Conservation (phyloP, 768 basidiomycete species). For the Cantharellus anzutake region DNA sequence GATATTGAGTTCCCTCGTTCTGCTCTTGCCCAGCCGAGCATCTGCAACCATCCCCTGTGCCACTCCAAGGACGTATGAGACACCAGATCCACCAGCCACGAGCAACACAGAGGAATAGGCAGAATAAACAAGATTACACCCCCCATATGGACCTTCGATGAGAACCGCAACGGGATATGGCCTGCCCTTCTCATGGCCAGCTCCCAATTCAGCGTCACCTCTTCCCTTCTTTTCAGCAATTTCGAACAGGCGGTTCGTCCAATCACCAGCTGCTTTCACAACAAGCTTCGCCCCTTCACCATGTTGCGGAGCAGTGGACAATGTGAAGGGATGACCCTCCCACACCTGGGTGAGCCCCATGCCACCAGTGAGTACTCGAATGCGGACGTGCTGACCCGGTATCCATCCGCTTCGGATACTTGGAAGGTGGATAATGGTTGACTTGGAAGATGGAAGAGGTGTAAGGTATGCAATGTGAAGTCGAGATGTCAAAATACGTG, state of each 20-base stretch:
- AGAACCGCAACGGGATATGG: neutral
- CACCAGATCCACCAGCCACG: neutral
- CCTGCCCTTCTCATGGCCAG: neutral
- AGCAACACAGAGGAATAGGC: neutral
- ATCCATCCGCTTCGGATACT: neutral
- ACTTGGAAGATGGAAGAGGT: neutral
- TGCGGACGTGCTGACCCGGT: slow-evolving; percentile 2
- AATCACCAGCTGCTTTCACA: neutral
- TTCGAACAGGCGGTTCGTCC: neutral
- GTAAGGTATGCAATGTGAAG: neutral
- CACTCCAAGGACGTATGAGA: slow-evolving; percentile 1
- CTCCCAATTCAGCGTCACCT: neutral
- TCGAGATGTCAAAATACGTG: neutral
- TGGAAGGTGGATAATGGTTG: neutral
- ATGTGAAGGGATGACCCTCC: slow-evolving; percentile 1
- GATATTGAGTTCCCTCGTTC: neutral
- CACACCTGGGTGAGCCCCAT: neutral
- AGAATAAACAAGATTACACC: neutral
- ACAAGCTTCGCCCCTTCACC: neutral
- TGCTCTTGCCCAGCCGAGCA: neutral
- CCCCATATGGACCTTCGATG: slow-evolving; percentile 1
- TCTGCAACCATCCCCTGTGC: neutral
- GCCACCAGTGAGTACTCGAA: slow-evolving; percentile 2
- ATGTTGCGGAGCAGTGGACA: neutral
- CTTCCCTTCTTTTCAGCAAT: neutral